A percentile compares a stretch with the other conserved stretches of the same genome.
These are phyloP conservation scores for Furcasterigmium sp. DNA, from an alignment of 2,329 filamentous ascomycete genomes.

Conservation along the genomic window DNA sequence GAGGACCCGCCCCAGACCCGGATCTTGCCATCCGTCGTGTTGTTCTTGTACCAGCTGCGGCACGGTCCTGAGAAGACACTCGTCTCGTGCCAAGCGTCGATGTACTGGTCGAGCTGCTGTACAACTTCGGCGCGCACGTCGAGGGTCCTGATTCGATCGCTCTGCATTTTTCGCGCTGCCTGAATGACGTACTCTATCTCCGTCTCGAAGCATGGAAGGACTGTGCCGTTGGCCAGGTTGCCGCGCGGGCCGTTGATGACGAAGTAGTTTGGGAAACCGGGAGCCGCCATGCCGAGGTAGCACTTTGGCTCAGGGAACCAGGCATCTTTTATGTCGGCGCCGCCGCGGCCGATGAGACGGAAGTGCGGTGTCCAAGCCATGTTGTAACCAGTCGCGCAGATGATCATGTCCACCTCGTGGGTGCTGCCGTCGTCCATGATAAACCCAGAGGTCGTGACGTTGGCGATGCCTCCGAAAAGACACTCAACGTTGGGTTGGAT, in stretches of 20 bases:
- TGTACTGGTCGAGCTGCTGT: background rate
- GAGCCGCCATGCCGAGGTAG: constrained; percentile 4
- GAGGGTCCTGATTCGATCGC: background rate
- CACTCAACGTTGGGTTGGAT: background rate
- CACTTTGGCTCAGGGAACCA: background rate
- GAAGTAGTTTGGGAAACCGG: constrained; percentile 1
- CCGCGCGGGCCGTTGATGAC: constrained; percentile 1
- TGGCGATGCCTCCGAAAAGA: background rate
- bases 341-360: background rate
- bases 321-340: background rate
- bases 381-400: background rate
- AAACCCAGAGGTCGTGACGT: background rate
- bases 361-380: background rate
- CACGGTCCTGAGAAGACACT: background rate
- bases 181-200: background rate
- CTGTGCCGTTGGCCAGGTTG: constrained; percentile 3
- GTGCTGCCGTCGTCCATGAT: background rate
- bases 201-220: background rate
- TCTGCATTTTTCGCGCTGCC: background rate
- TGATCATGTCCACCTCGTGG: constrained; percentile 1
- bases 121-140: background rate
- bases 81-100: background rate
- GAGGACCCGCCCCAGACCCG: background rate
- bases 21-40: background rate
- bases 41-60: background rate